Percentiles rank a stretch among this genome's conserved stretches.
phyloP scores from a whole-genome alignment of 106 monocot species.

The Dioscorea dumetorum region DNA sequence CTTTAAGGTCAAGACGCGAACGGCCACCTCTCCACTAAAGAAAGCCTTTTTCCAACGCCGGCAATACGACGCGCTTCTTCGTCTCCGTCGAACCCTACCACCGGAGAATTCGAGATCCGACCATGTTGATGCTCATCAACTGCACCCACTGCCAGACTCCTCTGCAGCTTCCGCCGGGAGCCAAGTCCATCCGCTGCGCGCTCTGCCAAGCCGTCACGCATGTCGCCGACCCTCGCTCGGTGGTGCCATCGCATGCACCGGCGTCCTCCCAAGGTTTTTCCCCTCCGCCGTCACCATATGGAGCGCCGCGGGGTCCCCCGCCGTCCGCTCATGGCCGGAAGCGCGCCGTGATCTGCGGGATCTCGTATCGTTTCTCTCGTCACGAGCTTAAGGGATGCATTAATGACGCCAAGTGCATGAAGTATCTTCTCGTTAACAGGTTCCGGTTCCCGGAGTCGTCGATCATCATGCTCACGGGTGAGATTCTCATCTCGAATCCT shows the following conservation, averaged over 20 bases:
- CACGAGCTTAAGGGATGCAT: constrained; percentile 60
- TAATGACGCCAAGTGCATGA: constrained; percentile 76
- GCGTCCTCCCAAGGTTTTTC: neutral
- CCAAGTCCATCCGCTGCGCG: constrained; percentile 50
- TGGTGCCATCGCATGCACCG: neutral
- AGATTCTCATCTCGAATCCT: no score
- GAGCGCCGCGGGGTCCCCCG: constrained; percentile 12
- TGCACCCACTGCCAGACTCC: constrained; percentile 45
- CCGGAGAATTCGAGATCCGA: neutral
- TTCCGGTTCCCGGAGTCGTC: constrained; percentile 50
- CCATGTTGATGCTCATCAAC: constrained; percentile 31
- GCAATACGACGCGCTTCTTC: neutral
- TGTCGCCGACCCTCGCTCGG: constrained; percentile 18
- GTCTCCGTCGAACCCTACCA: neutral
- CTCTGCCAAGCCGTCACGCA: constrained; percentile 40
- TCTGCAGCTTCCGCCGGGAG: constrained; percentile 35
- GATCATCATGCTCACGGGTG: constrained; percentile 70
- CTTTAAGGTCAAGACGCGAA: no score
- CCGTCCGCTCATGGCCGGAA: constrained; percentile 44
- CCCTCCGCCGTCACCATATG: neutral
- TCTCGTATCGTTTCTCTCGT: constrained; percentile 45
- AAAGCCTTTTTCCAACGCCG: neutral
- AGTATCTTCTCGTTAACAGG: constrained; percentile 40
- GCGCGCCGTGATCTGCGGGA: constrained; percentile 57
- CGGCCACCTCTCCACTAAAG: no score